Percentiles rank a stretch among this genome's conserved stretches.
Conservation (phyloP, 495 filamentous ascomycete species). For the Neurospora pannonica region DNA sequence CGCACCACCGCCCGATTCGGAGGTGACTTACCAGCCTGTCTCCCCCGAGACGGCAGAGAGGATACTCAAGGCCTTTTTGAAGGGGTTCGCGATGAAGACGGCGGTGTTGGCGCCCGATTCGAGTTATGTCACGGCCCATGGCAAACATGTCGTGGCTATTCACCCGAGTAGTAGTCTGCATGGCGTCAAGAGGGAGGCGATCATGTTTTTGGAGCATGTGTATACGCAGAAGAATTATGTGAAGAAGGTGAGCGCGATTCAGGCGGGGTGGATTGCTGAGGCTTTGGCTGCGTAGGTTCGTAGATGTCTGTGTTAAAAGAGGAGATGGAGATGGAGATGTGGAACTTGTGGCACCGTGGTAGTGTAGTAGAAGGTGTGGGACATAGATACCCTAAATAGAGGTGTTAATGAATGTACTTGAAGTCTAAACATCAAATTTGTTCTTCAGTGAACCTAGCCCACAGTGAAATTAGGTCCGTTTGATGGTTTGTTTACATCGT, state of each 20-base stretch:
- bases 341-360: too few species aligned
- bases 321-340: too few species aligned
- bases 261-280: constrained; percentile 80
- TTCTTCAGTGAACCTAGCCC: too few species aligned
- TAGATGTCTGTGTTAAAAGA: too few species aligned
- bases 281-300: constrained; percentile 33
- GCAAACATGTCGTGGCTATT: constrained; percentile 78
- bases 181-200: constrained; percentile 81
- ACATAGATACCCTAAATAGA: background rate
- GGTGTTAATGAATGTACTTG: background rate
- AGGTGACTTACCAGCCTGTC: constrained; percentile 32
- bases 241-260: constrained; percentile 75
- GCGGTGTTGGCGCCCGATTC: constrained; percentile 75
- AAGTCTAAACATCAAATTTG: background rate
- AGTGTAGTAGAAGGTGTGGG: background rate
- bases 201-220: constrained; percentile 94
- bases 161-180: constrained; percentile 83
- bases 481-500: background rate
- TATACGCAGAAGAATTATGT: constrained; percentile 90
- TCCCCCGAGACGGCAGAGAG: constrained; percentile 43
- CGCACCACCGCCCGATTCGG: constrained; percentile 32
- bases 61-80: constrained; percentile 73
- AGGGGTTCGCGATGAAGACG: constrained; percentile 72
- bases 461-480: too few species aligned
- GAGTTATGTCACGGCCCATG: constrained; percentile 73